Evolutionary conservation across 345 rosid species (phyloP).

Genomic region (Salix caprea): DNA sequence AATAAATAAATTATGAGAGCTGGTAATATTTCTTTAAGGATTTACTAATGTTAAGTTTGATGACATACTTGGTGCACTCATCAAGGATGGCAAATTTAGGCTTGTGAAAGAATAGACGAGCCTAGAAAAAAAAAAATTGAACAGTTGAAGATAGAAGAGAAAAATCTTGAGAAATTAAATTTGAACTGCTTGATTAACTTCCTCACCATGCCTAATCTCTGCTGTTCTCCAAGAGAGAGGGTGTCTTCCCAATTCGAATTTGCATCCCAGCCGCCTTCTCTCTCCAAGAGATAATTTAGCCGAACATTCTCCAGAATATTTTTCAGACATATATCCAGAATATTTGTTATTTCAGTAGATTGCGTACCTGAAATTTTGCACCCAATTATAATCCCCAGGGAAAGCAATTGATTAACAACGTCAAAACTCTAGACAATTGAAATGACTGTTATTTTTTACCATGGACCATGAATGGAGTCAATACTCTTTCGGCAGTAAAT

Average conservation of each 20-base stretch:
- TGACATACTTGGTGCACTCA: conserved; percentile 91
- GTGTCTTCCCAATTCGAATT: conserved; percentile 79
- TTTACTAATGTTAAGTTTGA: neutral
- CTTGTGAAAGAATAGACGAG: conserved; percentile 89
- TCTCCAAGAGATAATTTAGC: conserved; percentile 75
- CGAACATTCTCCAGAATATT: conserved; percentile 74
- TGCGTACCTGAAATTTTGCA: conserved; percentile 41
- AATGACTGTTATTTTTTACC: neutral
- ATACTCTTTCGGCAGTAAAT: neutral
- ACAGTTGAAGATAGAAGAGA: conserved; percentile 6
- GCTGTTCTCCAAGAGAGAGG: conserved; percentile 97
- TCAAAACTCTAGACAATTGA: neutral
- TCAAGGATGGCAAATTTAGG: conserved; percentile 93
- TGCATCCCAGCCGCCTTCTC: conserved; percentile 92
- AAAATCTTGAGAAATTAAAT: neutral
- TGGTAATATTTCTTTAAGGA: neutral
- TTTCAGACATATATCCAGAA: conserved; percentile 61
- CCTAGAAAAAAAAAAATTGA: conserved; percentile 45
- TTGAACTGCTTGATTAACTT: neutral
- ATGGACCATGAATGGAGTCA: neutral
- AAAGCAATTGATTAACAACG: neutral
- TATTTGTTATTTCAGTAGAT: conserved; percentile 27
- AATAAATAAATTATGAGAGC: neutral
- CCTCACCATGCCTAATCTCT: conserved; percentile 93
- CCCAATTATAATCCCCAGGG: neutral